phyloP scores from a whole-genome alignment of 495 filamentous ascomycete species.

The Aspergillus diversus region DNA sequence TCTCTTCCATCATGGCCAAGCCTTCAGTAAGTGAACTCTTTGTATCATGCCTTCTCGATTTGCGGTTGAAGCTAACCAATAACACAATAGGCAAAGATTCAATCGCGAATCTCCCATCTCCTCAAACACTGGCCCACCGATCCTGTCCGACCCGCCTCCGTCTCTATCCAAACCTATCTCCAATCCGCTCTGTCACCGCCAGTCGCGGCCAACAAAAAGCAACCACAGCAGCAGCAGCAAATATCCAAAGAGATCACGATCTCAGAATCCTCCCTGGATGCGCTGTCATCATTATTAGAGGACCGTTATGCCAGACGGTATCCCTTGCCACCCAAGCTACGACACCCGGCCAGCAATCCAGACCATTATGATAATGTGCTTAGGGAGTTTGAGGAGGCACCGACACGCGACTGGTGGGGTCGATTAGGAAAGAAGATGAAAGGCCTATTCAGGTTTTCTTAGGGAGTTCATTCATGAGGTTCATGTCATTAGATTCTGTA shows the following conservation, averaged over 20 bases:
- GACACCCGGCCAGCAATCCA: conserved; percentile 74
- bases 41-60: conserved; percentile 1
- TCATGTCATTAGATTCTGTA: conserved; percentile 12
- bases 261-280: conserved; percentile 66
- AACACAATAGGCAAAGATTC: conserved; percentile 48
- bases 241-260: conserved; percentile 36
- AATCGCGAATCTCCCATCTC: conserved; percentile 56
- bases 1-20: conserved; percentile 33
- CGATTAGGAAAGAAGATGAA: conserved; percentile 60
- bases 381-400: conserved; percentile 73
- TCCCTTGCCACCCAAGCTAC: conserved; percentile 60
- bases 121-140: conserved; percentile 80
- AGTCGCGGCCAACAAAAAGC: conserved; percentile 21
- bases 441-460: conserved; percentile 66
- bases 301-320: conserved; percentile 74
- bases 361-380: conserved; percentile 75
- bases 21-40: conserved; percentile 27
- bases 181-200: conserved; percentile 57
- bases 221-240: conserved; percentile 26
- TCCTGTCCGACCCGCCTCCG: conserved; percentile 69
- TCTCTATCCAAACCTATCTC: conserved; percentile 74
- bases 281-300: conserved; percentile 74
- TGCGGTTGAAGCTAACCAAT: conserved; percentile 14
- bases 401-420: conserved; percentile 60
- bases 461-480: conserved; percentile 2